Base-by-base conservation (phyloP, 2,329 filamentous ascomycete genomes). In the Colletotrichum sp. region DNA sequence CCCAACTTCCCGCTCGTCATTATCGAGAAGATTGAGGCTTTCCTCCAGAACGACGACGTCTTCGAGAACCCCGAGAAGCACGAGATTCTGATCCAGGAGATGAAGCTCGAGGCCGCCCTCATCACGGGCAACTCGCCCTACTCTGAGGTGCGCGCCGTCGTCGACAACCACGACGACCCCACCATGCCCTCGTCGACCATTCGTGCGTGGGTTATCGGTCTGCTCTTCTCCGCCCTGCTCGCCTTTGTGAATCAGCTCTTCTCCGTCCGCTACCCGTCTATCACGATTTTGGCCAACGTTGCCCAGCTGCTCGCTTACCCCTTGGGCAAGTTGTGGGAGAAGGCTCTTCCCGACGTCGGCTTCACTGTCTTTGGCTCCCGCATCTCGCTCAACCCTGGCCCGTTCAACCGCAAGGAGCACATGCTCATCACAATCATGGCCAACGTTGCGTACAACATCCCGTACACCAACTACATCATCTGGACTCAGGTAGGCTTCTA, bases 341-440 rank as follows among this genome's bases (percentile, higher is more conserved):
- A 80, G 69, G 70, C 81, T 38, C 78, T 86, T 58, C 83, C 85
- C 5, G 82, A 82, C 56, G 76, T 80, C 21, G 79, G 82, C 10
- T 83, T 85, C 67, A 79, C 76, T 18, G 76, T 80, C 8, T 82
- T 80, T 74, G 83, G 83, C 4, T 73, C 81, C 16, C 81, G 81
- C 12, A 83, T 84, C 78, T 84, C 81, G 18, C 81, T 89, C 28
- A 89, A 89, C 77, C 86, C 88, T 0, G 87, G 88, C 1, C 85
- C 85, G 0, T 90, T 90, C 79, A 88, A 85, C 77, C 86, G 86
- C 78, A 91, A 90, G 80, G 89, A 90, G 80, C 89, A 90, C 80
- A 86, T 87, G 80, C 81, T 90, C 36, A 86, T 90, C 71, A 87
- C 87, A n/a, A 85, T 89, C 79, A 89, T 89, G 87, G 88, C 91